Evolutionary conservation across 371 early-diverging fungal genomes (phyloP).

Genomic region (Mucor indicus): DNA sequence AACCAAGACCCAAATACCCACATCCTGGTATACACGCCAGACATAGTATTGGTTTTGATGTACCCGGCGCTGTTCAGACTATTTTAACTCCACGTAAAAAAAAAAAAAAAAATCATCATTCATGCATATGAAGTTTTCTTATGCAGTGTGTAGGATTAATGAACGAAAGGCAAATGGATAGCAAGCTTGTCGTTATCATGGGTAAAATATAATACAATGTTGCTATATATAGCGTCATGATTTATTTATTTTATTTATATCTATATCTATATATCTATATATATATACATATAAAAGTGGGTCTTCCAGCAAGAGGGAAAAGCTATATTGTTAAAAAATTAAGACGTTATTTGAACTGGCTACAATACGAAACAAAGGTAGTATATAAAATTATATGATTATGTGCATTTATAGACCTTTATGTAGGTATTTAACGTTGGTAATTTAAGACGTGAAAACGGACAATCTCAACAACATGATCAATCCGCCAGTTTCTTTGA

Average conservation of each 20-base stretch:
- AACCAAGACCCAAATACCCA: not conserved
- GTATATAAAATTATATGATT: too few species aligned
- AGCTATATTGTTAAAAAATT: conserved; percentile 87
- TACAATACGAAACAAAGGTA: conserved; percentile 67
- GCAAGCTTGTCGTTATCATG: conserved; percentile 62
- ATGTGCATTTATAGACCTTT: too few species aligned
- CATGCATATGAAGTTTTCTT: too few species aligned
- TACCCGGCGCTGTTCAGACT: conserved; percentile 33
- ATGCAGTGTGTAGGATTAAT: conserved; percentile 2
- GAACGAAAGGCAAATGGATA: conserved; percentile 36
- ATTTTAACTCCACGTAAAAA: conserved; percentile 27
- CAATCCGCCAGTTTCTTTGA: conserved; percentile 74
- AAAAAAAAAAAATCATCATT: too few species aligned
- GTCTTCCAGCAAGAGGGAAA: conserved; percentile 89
- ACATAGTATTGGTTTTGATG: conserved; percentile 28
- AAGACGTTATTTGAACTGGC: conserved; percentile 70
- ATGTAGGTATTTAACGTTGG: conserved; percentile 88
- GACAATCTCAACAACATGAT: conserved; percentile 38
- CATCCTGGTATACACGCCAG: not conserved
- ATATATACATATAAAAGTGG: conserved; percentile 59
- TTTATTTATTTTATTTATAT: not conserved
- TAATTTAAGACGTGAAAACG: conserved; percentile 71
- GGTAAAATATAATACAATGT: conserved; percentile 46
- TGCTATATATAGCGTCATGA: not conserved
- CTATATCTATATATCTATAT: too few species aligned